Percentiles rank a stretch among this genome's conserved stretches.
Evolutionary conservation across 768 basidiomycete genomes (phyloP).

Genomic region (Hebeloma cylindrosporum): DNA sequence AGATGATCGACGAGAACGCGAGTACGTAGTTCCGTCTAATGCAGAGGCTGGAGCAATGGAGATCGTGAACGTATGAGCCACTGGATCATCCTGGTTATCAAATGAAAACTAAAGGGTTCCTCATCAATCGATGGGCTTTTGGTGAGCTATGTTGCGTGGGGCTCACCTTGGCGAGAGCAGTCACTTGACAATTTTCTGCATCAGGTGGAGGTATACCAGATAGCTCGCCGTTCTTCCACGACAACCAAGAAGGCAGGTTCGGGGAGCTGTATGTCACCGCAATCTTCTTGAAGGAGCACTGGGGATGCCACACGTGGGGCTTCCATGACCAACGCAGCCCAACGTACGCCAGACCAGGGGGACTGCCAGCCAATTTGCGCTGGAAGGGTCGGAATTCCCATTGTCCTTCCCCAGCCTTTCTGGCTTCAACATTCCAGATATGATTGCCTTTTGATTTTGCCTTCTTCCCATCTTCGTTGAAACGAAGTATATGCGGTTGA

Average conservation of each 20-base stretch:
- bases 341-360: slow-evolving; percentile 79
- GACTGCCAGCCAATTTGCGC: slow-evolving; percentile 82
- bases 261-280: slow-evolving; percentile 82
- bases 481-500: slow-evolving; percentile 90
- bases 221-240: slow-evolving; percentile 83
- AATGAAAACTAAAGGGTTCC: slow-evolving; percentile 53
- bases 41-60: slow-evolving; percentile 65
- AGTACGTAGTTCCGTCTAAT: slow-evolving; percentile 39
- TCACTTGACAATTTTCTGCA: slow-evolving; percentile 73
- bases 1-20: slow-evolving; percentile 44
- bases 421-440: slow-evolving; percentile 99
- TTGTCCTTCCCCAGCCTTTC: slow-evolving; percentile 66
- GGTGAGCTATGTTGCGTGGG: slow-evolving; percentile 5
- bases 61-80: slow-evolving; percentile 67
- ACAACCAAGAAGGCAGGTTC: slow-evolving; percentile 80
- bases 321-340: slow-evolving; percentile 86
- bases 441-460: slow-evolving; percentile 99
- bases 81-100: slow-evolving; percentile 71
- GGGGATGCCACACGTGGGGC: slow-evolving; percentile 96
- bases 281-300: slow-evolving; percentile 79
- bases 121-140: slow-evolving; percentile 7
- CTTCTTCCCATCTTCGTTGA: slow-evolving; percentile 99
- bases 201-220: slow-evolving; percentile 78
- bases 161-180: slow-evolving; percentile 72
- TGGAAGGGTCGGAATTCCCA: slow-evolving; percentile 91